A percentile compares a stretch with the other conserved stretches of the same genome.
These are phyloP conservation scores for Geotrichum citri-aurantii DNA, from an alignment of 1,139 yeast species.

Conservation along the genomic window DNA sequence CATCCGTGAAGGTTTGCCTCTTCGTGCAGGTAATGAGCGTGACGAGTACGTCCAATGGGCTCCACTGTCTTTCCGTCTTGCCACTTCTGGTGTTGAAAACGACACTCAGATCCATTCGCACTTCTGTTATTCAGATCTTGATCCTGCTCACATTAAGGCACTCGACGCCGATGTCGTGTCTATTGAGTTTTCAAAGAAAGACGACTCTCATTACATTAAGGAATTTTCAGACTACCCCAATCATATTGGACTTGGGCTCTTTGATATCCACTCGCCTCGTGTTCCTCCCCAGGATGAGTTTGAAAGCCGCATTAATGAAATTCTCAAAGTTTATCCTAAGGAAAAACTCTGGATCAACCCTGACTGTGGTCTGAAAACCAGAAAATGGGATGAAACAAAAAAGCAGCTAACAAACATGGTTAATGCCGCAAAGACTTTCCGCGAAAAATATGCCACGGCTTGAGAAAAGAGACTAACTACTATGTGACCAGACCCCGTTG, in stretches of 20 bases:
- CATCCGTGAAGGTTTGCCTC: conserved; percentile 99
- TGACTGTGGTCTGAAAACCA: conserved; percentile 98
- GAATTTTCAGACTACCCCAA: conserved; percentile 98
- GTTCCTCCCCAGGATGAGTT: conserved; percentile 97
- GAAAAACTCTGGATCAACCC: conserved; percentile 99
- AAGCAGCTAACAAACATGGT: conserved; percentile 89
- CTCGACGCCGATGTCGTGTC: conserved; percentile 99
- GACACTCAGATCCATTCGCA: conserved; percentile 98
- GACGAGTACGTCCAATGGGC: conserved; percentile 97
- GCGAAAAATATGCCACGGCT: conserved; percentile 91
- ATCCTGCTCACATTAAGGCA: conserved; percentile 98
- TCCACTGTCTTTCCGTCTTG: conserved; percentile 98
- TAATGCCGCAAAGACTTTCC: conserved; percentile 94
- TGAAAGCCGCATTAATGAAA: conserved; percentile 85
- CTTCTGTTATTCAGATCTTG: conserved; percentile 99
- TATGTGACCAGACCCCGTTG: neutral
- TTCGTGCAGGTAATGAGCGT: conserved; percentile 96
- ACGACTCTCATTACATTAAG: conserved; percentile 94
- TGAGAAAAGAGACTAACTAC: conserved; percentile 52
- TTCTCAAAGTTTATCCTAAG: conserved; percentile 94
- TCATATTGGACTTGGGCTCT: conserved; percentile 98
- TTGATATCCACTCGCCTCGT: conserved; percentile 99
- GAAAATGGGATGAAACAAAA: conserved; percentile 91
- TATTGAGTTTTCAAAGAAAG: conserved; percentile 99
- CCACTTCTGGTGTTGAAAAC: conserved; percentile 96